These are phyloP conservation scores for Zychaea mexicana DNA, from an alignment of 371 early-diverging fungal species.

Conservation along the genomic window DNA sequence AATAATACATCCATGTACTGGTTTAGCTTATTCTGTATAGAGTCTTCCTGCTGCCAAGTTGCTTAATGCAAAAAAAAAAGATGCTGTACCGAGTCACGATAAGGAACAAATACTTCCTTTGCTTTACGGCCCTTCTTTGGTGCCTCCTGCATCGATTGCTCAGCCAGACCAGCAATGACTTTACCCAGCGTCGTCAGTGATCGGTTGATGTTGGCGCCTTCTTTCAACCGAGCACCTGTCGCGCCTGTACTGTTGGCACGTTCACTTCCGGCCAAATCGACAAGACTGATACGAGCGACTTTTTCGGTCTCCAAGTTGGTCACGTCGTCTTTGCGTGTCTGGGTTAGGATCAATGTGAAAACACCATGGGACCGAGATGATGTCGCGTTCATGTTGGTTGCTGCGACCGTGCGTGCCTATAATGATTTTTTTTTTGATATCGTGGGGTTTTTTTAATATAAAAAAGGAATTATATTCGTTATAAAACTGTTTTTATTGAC, in stretches of 20 bases:
- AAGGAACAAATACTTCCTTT: constrained; percentile 76
- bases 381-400: constrained; percentile 96
- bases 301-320: constrained; percentile 78
- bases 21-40: no score
- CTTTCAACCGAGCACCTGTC: constrained; percentile 95
- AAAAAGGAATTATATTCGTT: no score
- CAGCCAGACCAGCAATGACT: constrained; percentile 95
- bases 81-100: constrained; percentile 79
- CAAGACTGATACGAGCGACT: constrained; percentile 77
- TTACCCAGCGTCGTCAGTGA: constrained; percentile 95
- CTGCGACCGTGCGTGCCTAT: constrained; percentile 89
- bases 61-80: constrained; percentile 2
- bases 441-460: neutral
- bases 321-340: constrained; percentile 59
- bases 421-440: constrained; percentile 5
- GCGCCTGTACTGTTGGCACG: constrained; percentile 95
- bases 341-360: constrained; percentile 83
- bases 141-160: constrained; percentile 55
- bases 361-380: constrained; percentile 96
- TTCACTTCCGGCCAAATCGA: constrained; percentile 96
- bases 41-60: no score
- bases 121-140: constrained; percentile 51
- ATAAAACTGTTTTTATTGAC: neutral
- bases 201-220: constrained; percentile 99
- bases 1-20: no score